Evolutionary conservation across 805 yeast species (phyloP).

Genomic region (Vanderwaltozyma polyspora): DNA sequence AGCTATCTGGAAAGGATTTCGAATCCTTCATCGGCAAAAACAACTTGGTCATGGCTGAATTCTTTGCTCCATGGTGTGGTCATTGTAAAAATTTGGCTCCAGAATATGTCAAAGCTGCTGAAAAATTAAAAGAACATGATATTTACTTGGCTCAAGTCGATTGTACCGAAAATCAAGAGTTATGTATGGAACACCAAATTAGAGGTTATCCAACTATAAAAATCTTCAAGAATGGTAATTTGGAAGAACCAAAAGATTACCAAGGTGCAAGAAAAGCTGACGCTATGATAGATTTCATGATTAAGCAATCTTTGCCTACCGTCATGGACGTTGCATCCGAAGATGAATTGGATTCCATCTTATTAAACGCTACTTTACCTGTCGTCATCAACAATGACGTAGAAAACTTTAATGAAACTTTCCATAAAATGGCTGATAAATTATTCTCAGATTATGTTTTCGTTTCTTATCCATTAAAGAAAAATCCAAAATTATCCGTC

Average conservation of each 20-base stretch:
- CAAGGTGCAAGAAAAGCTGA: constrained; percentile 76
- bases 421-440: constrained; percentile 46
- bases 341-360: constrained; percentile 39
- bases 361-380: constrained; percentile 32
- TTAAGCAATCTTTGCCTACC: constrained; percentile 72
- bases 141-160: constrained; percentile 75
- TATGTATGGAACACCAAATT: constrained; percentile 57
- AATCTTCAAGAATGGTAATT: constrained; percentile 47
- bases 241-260: constrained; percentile 44
- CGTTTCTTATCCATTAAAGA: constrained; percentile 32
- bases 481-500: constrained; percentile 27
- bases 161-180: constrained; percentile 66
- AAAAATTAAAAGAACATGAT: constrained; percentile 43
- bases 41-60: constrained; percentile 75
- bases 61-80: constrained; percentile 97
- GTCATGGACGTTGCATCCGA: constrained; percentile 41
- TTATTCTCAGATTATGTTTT: constrained; percentile 58
- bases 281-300: constrained; percentile 68
- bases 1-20: constrained; percentile 58
- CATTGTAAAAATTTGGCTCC: constrained; percentile 88
- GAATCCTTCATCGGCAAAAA: constrained; percentile 54
- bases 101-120: constrained; percentile 67
- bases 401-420: constrained; percentile 41
- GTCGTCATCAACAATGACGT: constrained; percentile 47
- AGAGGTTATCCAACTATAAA: constrained; percentile 81